Conservation (phyloP, 192 early-diverging fungal genomes). For the Backusella macrospora region DNA sequence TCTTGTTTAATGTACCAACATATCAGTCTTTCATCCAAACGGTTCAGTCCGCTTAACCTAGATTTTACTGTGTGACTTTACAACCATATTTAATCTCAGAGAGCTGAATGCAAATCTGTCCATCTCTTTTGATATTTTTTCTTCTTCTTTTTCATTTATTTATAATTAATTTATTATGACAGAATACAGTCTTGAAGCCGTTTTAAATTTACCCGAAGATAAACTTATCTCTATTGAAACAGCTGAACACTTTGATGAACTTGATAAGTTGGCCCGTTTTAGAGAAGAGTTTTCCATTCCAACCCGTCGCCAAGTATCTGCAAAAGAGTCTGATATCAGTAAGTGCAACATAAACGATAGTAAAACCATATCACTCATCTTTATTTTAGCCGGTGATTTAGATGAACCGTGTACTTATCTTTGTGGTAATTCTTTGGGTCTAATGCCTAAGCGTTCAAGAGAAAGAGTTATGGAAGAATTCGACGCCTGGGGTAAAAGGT, state of each 20-base stretch:
- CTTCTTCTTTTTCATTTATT: background rate
- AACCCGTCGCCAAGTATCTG: slow-evolving; percentile 44
- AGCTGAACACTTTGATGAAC: slow-evolving; percentile 54
- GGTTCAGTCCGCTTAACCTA: no score
- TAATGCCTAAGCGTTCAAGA: slow-evolving; percentile 73
- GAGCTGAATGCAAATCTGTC: background rate
- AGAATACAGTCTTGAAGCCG: background rate
- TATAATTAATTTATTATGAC: background rate
- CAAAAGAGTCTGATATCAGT: background rate
- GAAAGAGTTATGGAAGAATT: slow-evolving; percentile 84
- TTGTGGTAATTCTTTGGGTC: slow-evolving; percentile 94
- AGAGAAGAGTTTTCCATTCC: slow-evolving; percentile 72
- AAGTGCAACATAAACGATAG: background rate
- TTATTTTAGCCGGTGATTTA: slow-evolving; percentile 20
- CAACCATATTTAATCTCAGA: slow-evolving; percentile 6
- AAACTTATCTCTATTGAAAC: slow-evolving; percentile 31
- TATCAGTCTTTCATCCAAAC: no score
- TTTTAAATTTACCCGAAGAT: slow-evolving; percentile 2
- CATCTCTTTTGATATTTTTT: background rate
- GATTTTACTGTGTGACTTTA: background rate
- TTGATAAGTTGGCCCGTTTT: slow-evolving; percentile 54
- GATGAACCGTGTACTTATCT: slow-evolving; percentile 71
- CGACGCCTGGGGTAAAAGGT: slow-evolving; percentile 82
- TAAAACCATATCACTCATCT: slow-evolving; percentile 11
- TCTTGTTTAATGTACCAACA: no score